Base-by-base conservation (phyloP, 1,284 basidiomycete genomes). In the Ustilago vetiveriae region DNA sequence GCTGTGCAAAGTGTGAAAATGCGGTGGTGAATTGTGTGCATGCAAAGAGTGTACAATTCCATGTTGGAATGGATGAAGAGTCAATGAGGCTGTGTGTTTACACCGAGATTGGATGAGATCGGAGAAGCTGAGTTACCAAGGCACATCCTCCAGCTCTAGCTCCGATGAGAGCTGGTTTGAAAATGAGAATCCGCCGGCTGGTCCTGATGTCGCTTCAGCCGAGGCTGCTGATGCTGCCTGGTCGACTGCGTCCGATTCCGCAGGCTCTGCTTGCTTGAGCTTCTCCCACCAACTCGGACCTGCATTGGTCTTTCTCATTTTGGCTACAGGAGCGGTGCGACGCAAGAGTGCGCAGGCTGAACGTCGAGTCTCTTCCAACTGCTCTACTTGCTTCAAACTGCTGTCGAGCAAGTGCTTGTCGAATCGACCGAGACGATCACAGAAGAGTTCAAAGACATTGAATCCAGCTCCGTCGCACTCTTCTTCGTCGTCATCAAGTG, bases 381-480 rank as follows among this genome's bases (percentile, higher is more conserved):
- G 33, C 14, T 37, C 42, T 4, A 75, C 64, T 23, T 59, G 51
- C 22, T 53, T 56, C 24, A 77, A 39, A 2, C 59, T 68, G 3
- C 29, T 29, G 17, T 65, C 39, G 10, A 70, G 45, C 29, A 75
- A 36, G 6, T 45, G 29, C 3, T 23, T 10, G 22, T 77, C 75
- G 26, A 74, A 75, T 0, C 58, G 45, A 6, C 38, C 47, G 11
- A 75, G 53, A 14, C 73, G 58, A 4, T 68, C 59, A 53, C 62
- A 68, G 48, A 76, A 76, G 4, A 65, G 45, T 17, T 62, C 62
- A 16, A 71, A 75, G 11, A 75, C 49, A 32, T 71, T 56, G 33
- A 57, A 63, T 2, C 53, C 51, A 11, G 63, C 72, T 17, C 69
- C 73, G 24, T 75, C 60, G 17, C 66, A 67, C 22, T 60, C 66